phyloP scores from a whole-genome alignment of 2,329 filamentous ascomycete species.

The Paradendryphiella salina region DNA sequence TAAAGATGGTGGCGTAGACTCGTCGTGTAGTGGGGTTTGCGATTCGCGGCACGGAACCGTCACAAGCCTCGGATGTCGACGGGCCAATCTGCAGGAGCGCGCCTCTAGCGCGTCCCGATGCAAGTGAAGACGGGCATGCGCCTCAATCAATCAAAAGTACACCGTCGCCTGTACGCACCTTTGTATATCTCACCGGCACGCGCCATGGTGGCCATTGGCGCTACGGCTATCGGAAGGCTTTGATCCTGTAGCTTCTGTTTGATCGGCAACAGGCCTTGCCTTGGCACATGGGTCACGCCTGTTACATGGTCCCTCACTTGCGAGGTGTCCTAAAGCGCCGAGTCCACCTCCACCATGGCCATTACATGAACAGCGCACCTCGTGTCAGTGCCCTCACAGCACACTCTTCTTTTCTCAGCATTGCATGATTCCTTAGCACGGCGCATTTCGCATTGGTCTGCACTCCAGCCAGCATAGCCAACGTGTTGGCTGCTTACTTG shows the following conservation, averaged over 20 bases:
- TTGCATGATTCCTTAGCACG: neutral
- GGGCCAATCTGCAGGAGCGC: conserved; percentile 7
- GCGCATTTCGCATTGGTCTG: neutral
- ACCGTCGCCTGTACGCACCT: conserved; percentile 9
- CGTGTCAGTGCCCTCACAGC: conserved; percentile 1
- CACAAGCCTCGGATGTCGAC: neutral
- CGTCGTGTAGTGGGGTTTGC: neutral
- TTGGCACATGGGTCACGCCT: conserved; percentile 17
- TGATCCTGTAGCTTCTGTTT: conserved; percentile 9
- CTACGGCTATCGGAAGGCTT: conserved; percentile 7
- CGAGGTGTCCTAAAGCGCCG: conserved; percentile 21
- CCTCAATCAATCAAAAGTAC: conserved; percentile 9
- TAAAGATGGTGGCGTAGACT: neutral
- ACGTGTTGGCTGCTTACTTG: neutral
- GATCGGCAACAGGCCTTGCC: conserved; percentile 15
- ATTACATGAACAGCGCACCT: conserved; percentile 3
- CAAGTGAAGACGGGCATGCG: conserved; percentile 1
- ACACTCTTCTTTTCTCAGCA: neutral
- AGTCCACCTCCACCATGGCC: conserved; percentile 8
- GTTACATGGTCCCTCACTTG: conserved; percentile 7
- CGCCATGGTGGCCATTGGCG: neutral
- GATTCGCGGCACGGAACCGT: neutral
- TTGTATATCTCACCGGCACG: conserved; percentile 8
- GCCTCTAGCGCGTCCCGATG: conserved; percentile 9
- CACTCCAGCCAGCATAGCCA: neutral